phyloP scores from a whole-genome alignment of 225 moss, liverwort and hornwort genomes.

The Bryum argenteum region DNA sequence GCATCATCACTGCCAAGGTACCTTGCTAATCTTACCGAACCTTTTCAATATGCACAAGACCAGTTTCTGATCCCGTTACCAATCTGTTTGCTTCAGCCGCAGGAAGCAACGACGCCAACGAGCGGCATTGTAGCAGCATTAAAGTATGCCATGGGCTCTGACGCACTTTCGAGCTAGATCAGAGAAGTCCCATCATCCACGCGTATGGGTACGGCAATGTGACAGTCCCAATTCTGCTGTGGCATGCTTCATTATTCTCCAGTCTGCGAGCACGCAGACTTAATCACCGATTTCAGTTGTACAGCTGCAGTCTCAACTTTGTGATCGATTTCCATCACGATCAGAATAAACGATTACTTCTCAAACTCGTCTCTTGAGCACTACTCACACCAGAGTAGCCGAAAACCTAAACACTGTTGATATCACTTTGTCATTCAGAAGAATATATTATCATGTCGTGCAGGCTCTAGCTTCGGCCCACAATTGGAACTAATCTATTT shows the following conservation, averaged over 20 bases:
- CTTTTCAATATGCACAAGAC: no score
- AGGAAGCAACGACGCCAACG: constrained; percentile 1
- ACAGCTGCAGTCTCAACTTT: neutral
- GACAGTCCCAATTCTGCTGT: constrained; percentile 9
- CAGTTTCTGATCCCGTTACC: neutral
- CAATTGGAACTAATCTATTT: no score
- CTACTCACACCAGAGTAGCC: no score
- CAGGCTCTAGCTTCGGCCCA: no score
- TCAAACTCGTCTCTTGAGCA: no score
- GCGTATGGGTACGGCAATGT: neutral
- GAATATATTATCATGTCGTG: no score
- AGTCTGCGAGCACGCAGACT: neutral
- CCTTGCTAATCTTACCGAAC: no score
- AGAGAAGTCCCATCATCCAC: neutral
- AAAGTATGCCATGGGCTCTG: constrained; percentile 36
- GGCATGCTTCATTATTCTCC: constrained; percentile 8
- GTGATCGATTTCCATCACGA: no score
- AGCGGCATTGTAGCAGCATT: constrained; percentile 33
- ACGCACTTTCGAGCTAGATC: constrained; percentile 9
- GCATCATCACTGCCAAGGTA: constrained; percentile 43
- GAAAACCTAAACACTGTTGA: no score
- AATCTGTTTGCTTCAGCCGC: constrained; percentile 17
- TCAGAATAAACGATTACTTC: no score
- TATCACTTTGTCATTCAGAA: no score
- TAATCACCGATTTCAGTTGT: neutral